Evolutionary conservation across 164 flowering plant genomes (phyloP), one percentile per base, ranked within the genome.

Genomic region (Dillenia turbinata): DNA sequence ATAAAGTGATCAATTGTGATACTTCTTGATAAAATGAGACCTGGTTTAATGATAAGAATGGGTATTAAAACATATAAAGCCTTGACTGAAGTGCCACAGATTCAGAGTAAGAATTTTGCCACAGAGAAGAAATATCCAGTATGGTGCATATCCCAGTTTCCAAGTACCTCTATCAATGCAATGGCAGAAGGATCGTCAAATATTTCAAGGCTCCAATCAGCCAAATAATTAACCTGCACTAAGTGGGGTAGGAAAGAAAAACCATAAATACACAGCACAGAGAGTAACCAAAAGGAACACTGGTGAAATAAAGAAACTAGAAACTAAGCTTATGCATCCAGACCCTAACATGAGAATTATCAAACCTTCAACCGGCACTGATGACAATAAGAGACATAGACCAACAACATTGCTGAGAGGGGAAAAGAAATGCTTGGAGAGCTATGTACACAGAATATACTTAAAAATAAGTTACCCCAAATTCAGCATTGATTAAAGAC

Each of bases 141-240:
- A 19, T 19, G 22, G 22, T 19, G 22, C 22, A 19, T 19, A 19
- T 19, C 22, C 22, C 22, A 19, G 1, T 19, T 1, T 19, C 1
- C 54, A 17, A 56, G 17, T 81, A 87, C 99, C 99, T 94, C 90
- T 57, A 89, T 0, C 76, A 94, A 59, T 56, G 96, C 99, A 57
- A 66, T 66, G 52, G 83, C 81, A 65, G 83, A 71, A 47, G 99
- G 96, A 72, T 94, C 98, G 61, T 94, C 97, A 48, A 84, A 75
- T 69, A 94, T 83, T 76, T 94, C 99, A 71, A 89, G 81, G 71
- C 96, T 89, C 69, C 75, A 78, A 63, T 94, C 97, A 69, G 81
- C 86, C 22, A 87, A 65, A 73, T 91, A 91, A 61, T 94, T 91
- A 48, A 89, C 69, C 98, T 94, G 82, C 71, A 77, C 56, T 45